Evolutionary conservation across 2,329 filamentous ascomycete genomes (phyloP).

Genomic region (Zasmidium citrigriseum): DNA sequence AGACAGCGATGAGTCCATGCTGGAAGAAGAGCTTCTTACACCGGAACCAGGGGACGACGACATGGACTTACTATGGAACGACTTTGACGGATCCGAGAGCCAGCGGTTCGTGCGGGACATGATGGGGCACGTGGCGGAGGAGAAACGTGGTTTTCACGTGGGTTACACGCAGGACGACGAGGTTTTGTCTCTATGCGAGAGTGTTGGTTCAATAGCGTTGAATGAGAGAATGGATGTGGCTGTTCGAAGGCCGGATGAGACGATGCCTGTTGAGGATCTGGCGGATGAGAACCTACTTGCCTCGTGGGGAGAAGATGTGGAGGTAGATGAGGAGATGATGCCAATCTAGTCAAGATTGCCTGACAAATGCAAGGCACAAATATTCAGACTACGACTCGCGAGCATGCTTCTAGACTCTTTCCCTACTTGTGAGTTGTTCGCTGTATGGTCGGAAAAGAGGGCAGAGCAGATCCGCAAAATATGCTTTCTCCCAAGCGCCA

Average conservation of each 20-base stretch:
- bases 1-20: not conserved
- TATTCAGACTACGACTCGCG: not conserved
- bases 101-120: not conserved
- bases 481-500: not conserved
- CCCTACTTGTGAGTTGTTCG: not conserved
- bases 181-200: constrained; percentile 9
- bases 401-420: not conserved
- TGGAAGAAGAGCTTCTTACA: not conserved
- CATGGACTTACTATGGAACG: not conserved
- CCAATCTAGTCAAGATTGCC: not conserved
- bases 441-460: not conserved
- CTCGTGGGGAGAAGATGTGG: not conserved
- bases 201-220: not conserved
- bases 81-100: not conserved
- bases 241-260: not conserved
- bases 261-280: not conserved
- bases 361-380: not conserved
- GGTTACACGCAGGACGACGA: not conserved
- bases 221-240: not conserved
- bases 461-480: not conserved
- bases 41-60: not conserved
- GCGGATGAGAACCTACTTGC: not conserved
- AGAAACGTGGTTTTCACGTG: not conserved
- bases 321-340: not conserved
- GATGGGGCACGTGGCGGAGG: not conserved